Evolutionary conservation across 768 basidiomycete genomes (phyloP).

Genomic region (Leccinum incarnatum): DNA sequence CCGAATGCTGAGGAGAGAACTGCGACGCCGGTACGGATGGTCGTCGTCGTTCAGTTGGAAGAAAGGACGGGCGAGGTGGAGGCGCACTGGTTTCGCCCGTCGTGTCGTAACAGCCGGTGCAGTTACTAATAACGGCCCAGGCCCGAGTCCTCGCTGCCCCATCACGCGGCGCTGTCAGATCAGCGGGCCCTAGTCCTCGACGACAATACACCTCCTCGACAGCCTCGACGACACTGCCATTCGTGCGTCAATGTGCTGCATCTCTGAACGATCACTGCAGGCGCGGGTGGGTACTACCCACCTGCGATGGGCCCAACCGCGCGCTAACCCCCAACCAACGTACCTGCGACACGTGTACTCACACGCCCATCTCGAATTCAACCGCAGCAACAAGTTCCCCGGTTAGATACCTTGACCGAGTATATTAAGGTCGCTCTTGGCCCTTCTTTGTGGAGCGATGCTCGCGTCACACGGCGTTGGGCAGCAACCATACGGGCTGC

Average conservation of each 20-base stretch:
- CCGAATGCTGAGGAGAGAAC: slow-evolving; percentile 9
- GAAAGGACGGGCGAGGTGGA: slow-evolving; percentile 14
- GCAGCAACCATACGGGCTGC: slow-evolving; percentile 2
- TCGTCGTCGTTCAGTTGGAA: slow-evolving; percentile 22
- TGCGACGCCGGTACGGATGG: slow-evolving; percentile 11
- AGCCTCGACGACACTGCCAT: not conserved
- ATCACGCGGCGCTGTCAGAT: slow-evolving; percentile 22
- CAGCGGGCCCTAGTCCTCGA: slow-evolving; percentile 7
- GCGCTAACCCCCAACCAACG: slow-evolving; percentile 29
- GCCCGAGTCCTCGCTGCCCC: slow-evolving; percentile 16
- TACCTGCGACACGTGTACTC: slow-evolving; percentile 33
- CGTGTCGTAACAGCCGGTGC: slow-evolving; percentile 31
- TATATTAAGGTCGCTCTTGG: slow-evolving; percentile 5
- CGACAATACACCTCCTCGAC: slow-evolving; percentile 7
- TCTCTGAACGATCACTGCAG: not conserved
- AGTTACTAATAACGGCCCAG: slow-evolving; percentile 28
- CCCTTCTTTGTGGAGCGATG: slow-evolving; percentile 16
- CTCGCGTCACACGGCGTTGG: slow-evolving; percentile 4
- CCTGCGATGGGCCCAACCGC: slow-evolving; percentile 10
- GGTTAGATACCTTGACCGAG: slow-evolving; percentile 9
- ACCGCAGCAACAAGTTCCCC: slow-evolving; percentile 26
- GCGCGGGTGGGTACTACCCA: slow-evolving; percentile 1
- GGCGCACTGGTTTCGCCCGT: slow-evolving; percentile 33
- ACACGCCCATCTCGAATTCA: slow-evolving; percentile 29
- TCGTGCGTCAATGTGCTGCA: not conserved